phyloP scores from a whole-genome alignment of 768 basidiomycete species.

The Lyophyllum atratum region DNA sequence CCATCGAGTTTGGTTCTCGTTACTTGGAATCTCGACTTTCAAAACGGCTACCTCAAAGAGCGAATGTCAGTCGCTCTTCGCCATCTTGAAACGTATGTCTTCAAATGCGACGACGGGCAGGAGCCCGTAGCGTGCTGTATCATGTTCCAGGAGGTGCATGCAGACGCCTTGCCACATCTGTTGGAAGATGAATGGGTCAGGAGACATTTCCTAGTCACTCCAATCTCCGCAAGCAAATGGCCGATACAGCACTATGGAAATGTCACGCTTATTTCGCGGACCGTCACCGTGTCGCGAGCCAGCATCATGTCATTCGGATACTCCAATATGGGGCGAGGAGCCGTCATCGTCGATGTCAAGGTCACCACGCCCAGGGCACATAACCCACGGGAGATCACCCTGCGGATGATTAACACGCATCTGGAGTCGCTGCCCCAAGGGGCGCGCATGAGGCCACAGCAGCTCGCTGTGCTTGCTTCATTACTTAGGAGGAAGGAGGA shows the following conservation, averaged over 20 bases:
- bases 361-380: slow-evolving; percentile 37
- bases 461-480: slow-evolving; percentile 54
- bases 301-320: slow-evolving; percentile 54
- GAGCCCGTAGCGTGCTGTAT: slow-evolving; percentile 62
- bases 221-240: slow-evolving; percentile 58
- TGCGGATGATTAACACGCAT: slow-evolving; percentile 74
- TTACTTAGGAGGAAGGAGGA: slow-evolving; percentile 48
- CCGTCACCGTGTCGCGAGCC: slow-evolving; percentile 48
- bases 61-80: slow-evolving; percentile 52
- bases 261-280: slow-evolving; percentile 67
- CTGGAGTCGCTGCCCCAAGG: slow-evolving; percentile 64
- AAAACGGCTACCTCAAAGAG: slow-evolving; percentile 31
- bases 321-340: slow-evolving; percentile 54
- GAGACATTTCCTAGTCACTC: slow-evolving; percentile 58
- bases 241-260: slow-evolving; percentile 55
- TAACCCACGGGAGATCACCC: slow-evolving; percentile 37
- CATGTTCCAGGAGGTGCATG: slow-evolving; percentile 69
- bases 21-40: slow-evolving; percentile 74
- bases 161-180: slow-evolving; percentile 44
- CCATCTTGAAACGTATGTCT: slow-evolving; percentile 55
- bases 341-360: slow-evolving; percentile 58
- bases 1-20: slow-evolving; percentile 50
- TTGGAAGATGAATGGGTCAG: slow-evolving; percentile 65
- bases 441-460: slow-evolving; percentile 41
- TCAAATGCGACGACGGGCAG: slow-evolving; percentile 45